Percentiles rank a stretch among this genome's conserved stretches.
These are phyloP conservation scores for Penicillium taxi DNA, from an alignment of 495 filamentous ascomycete species.

Conservation along the genomic window DNA sequence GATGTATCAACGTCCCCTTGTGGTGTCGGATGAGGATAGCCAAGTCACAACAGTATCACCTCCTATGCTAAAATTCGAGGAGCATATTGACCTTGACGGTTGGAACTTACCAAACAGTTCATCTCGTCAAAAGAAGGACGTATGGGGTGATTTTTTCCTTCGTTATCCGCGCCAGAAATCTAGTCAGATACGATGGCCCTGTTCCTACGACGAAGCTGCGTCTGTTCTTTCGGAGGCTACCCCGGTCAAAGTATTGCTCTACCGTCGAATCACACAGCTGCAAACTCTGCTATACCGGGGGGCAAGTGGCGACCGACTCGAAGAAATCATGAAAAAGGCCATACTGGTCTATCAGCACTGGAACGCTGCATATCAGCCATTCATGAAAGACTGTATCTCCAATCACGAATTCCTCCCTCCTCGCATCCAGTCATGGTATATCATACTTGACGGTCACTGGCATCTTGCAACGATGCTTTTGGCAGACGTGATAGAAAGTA, in stretches of 20 bases:
- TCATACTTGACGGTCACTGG: constrained; percentile 41
- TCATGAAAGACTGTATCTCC: constrained; percentile 36
- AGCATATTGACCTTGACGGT: constrained; percentile 6
- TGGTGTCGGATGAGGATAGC: constrained; percentile 42
- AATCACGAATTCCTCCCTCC: constrained; percentile 33
- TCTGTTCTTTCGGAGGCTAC: constrained; percentile 34
- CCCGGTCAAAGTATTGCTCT: constrained; percentile 43
- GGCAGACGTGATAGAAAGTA: constrained; percentile 35
- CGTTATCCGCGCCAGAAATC: constrained; percentile 1
- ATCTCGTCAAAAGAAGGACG: constrained; percentile 3
- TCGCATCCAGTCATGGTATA: constrained; percentile 43
- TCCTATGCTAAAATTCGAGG: not conserved
- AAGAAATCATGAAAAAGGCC: constrained; percentile 29
- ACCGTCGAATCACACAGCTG: constrained; percentile 36
- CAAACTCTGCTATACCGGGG: constrained; percentile 32
- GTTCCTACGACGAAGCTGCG: constrained; percentile 34
- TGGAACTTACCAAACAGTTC: constrained; percentile 6
- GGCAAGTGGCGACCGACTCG: constrained; percentile 17
- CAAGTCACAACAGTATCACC: constrained; percentile 9
- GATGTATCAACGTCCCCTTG: constrained; percentile 37
- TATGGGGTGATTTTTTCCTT: constrained; percentile 34
- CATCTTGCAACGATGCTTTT: constrained; percentile 39
- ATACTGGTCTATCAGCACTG: constrained; percentile 37
- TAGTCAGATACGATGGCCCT: constrained; percentile 32
- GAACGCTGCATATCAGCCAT: constrained; percentile 32